Conservation (phyloP, 202 grass and related monocot genomes). For the Eragrostis tef region DNA sequence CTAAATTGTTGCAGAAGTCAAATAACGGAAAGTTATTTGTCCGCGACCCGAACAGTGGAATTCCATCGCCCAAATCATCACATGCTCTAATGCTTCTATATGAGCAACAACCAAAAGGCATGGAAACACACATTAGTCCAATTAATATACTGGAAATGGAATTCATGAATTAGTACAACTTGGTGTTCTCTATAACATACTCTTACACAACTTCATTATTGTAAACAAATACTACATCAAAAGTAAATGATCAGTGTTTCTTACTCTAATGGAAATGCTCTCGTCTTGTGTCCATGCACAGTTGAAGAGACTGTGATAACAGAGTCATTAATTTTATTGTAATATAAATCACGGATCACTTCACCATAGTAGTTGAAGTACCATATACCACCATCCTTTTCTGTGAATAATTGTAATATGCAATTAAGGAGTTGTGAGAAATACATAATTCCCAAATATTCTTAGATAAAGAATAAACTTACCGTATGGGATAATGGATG, state of each 20-base stretch:
- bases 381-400: not conserved
- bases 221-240: not conserved
- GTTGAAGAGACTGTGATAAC: not conserved
- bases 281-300: not conserved
- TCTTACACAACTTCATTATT: not conserved
- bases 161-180: not conserved
- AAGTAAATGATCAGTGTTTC: not conserved
- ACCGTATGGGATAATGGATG: not conserved
- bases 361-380: not conserved
- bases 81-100: not conserved
- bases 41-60: not conserved
- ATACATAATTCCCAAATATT: not conserved
- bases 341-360: not conserved
- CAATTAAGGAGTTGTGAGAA: not conserved
- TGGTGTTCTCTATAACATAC: not conserved
- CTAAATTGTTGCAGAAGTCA: not conserved
- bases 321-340: constrained; percentile 1
- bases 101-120: not conserved
- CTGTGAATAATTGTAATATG: not conserved
- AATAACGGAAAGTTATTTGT: not conserved
- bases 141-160: not conserved
- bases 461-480: not conserved
- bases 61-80: not conserved
- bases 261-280: not conserved
- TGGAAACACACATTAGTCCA: not conserved